Evolutionary conservation across 2,329 filamentous ascomycete genomes (phyloP).

Genomic region (Hypoxylon sp.): DNA sequence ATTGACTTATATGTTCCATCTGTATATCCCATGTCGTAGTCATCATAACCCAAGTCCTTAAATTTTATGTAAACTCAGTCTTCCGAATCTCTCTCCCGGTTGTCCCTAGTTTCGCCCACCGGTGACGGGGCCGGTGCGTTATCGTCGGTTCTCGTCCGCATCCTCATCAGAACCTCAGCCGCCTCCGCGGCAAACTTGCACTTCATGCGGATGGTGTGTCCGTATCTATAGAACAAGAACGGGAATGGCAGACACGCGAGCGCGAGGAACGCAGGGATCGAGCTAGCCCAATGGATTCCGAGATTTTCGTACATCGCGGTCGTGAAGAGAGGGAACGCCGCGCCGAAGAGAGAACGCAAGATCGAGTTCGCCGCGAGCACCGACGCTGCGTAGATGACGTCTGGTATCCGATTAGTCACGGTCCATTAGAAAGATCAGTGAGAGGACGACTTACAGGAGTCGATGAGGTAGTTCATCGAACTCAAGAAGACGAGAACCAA

Average conservation of each 20-base stretch:
- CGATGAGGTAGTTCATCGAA: slow-evolving; percentile 69
- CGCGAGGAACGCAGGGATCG: slow-evolving; percentile 79
- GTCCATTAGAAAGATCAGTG: no score
- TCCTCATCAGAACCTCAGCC: slow-evolving; percentile 60
- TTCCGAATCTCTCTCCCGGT: slow-evolving; percentile 1
- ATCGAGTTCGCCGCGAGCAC: slow-evolving; percentile 71
- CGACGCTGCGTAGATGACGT: slow-evolving; percentile 78
- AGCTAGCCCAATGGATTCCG: slow-evolving; percentile 81
- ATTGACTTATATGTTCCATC: not conserved
- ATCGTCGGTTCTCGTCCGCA: slow-evolving; percentile 27
- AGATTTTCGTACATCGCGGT: slow-evolving; percentile 65
- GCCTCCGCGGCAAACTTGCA: slow-evolving; percentile 79
- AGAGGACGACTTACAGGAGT: slow-evolving; percentile 54
- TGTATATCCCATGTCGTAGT: slow-evolving; percentile 5
- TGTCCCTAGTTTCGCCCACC: slow-evolving; percentile 1
- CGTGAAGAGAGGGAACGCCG: slow-evolving; percentile 72
- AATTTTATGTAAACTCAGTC: not conserved
- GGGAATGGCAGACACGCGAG: slow-evolving; percentile 79
- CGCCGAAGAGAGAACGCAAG: slow-evolving; percentile 69
- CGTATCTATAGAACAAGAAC: slow-evolving; percentile 81
- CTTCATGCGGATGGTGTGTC: slow-evolving; percentile 69
- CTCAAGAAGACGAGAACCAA: slow-evolving; percentile 68
- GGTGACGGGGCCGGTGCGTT: slow-evolving; percentile 54
- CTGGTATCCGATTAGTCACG: slow-evolving; percentile 36
- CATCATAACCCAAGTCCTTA: slow-evolving; percentile 3